Evolutionary conservation across 306 rosid species (phyloP).

Genomic region (Cyamopsis tetragonoloba): DNA sequence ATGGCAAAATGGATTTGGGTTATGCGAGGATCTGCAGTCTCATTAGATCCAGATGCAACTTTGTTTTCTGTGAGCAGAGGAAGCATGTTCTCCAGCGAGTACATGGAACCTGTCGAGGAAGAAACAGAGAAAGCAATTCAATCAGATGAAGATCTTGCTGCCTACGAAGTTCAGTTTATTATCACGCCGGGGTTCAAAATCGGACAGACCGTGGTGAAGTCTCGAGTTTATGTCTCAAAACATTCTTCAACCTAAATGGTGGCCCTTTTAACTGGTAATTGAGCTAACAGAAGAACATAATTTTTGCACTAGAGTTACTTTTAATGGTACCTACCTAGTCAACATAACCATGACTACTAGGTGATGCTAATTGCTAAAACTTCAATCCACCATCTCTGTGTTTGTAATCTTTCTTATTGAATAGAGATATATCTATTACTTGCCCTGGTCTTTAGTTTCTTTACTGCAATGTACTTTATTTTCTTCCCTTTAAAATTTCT

Average conservation of each 20-base stretch:
- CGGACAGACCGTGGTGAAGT: constrained; percentile 50
- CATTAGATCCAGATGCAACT: constrained; percentile 52
- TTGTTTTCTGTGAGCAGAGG: constrained; percentile 52
- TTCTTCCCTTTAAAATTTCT: constrained; percentile 18
- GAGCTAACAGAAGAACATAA: constrained; percentile 22
- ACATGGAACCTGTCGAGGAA: constrained; percentile 67
- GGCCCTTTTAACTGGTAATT: constrained; percentile 37
- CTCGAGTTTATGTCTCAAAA: constrained; percentile 59
- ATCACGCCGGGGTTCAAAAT: constrained; percentile 75
- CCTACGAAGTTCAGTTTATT: constrained; percentile 61
- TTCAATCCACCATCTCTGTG: constrained; percentile 10
- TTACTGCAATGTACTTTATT: constrained; percentile 28
- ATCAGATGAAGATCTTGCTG: constrained; percentile 16
- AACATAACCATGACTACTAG: constrained; percentile 32
- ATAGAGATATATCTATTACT: constrained; percentile 15
- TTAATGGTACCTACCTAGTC: constrained; percentile 18
- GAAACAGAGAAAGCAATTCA: constrained; percentile 25
- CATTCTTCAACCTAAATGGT: constrained; percentile 28
- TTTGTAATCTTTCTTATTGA: constrained; percentile 27
- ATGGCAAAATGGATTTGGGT: constrained; percentile 89
- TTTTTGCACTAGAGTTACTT: constrained; percentile 27
- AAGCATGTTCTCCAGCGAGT: constrained; percentile 44
- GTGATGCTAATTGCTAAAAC: constrained; percentile 21
- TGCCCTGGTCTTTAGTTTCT: constrained; percentile 18
- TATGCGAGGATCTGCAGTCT: constrained; percentile 45